Base-by-base conservation (phyloP, 441 rosid genomes). In the Eruca vesicaria region DNA sequence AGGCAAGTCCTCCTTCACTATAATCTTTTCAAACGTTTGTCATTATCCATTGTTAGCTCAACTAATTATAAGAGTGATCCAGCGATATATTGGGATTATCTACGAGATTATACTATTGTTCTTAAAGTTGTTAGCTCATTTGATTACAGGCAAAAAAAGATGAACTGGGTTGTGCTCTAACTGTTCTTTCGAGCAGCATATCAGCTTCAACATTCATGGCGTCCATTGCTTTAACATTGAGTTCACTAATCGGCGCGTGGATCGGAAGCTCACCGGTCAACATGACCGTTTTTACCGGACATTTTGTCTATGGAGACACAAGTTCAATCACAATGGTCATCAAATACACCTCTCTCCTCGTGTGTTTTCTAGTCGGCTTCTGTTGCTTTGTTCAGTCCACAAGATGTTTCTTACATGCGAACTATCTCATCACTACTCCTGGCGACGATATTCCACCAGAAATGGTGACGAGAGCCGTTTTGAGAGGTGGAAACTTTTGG, bases 161-260 rank as follows among this genome's bases (percentile, higher is more conserved):
- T 6, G 78, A 86, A 14, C 8, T 81, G n/a, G 70, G 77, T 1
- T 14, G 53, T 26, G 92, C 87, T 41, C 38, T 92, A 4, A 66
- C 81, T 0, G 97, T 94, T 35, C 82, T 94, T 12, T 72, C 86
- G 1, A 78, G 88, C 31, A 89, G 89, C 74, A 82, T 75, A 21
- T 82, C 90, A 11, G 87, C 95, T 48, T 85, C 97, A 72, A 89
- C 94, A 0, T 87, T 79, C 74, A 78, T 90, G 59, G 83, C 86
- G 2, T 78, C 97, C n/a, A 75, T 91, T 56, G 82, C 90, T 63
- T 79, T 94, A 35, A 86, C 94, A 1, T 66, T 94, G 18, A 72
- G 97, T 74, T 90, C 90, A 68, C 82, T 90, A 0, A 90, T 94
- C 36, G 97, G 97, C 36, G 91, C 90, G 9, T 94, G 94, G 97